Evolutionary conservation across 2,329 filamentous ascomycete genomes (phyloP).

Genomic region (Parascedosporium putredinis): DNA sequence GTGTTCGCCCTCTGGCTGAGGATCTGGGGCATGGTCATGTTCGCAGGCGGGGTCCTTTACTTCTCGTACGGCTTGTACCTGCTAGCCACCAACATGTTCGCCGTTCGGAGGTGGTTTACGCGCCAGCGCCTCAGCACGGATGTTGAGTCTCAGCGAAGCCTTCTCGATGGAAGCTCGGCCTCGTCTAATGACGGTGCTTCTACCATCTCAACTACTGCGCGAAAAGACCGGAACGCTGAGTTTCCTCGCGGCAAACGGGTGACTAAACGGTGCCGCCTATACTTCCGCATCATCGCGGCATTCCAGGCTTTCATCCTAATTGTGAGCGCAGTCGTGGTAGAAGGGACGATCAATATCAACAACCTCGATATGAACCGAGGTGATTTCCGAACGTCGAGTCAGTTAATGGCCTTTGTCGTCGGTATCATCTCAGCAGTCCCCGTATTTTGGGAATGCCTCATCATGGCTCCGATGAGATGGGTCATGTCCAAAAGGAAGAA

Average conservation of each 20-base stretch:
- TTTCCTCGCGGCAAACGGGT: neutral
- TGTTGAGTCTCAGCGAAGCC: conserved; percentile 4
- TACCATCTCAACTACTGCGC: neutral
- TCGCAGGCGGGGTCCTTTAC: neutral
- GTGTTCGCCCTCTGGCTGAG: conserved; percentile 1
- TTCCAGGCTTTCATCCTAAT: conserved; percentile 1
- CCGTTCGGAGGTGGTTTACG: neutral
- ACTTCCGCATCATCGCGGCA: neutral
- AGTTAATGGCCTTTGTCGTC: conserved; percentile 4
- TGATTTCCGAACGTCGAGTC: neutral
- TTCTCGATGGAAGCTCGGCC: neutral
- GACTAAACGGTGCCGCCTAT: neutral
- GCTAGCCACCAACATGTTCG: conserved; percentile 2
- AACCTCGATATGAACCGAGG: neutral
- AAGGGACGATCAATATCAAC: conserved; percentile 1
- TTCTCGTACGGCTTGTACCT: neutral
- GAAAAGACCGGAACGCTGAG: neutral
- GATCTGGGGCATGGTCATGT: conserved; percentile 5
- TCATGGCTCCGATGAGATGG: conserved; percentile 2
- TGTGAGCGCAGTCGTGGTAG: neutral
- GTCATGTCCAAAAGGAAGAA: neutral
- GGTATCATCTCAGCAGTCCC: conserved; percentile 1
- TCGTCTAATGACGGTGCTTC: neutral
- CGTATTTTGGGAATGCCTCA: conserved; percentile 6
- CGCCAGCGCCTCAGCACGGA: neutral